phyloP scores from a whole-genome alignment of 805 yeast genomes.

The Nakazawaea ernobii region DNA sequence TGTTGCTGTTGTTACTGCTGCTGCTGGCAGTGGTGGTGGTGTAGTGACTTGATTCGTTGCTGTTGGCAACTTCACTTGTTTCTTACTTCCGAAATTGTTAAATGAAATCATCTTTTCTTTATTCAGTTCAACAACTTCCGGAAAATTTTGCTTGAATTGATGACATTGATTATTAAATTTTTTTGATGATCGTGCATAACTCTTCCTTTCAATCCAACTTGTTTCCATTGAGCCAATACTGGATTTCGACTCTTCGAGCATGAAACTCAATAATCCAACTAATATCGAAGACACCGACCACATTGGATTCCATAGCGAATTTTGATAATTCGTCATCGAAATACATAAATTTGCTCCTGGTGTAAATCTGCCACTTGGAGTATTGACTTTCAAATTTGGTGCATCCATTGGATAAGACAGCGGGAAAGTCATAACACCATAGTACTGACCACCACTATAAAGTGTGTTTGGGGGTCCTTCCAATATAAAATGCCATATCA shows the following conservation, averaged over 20 bases:
- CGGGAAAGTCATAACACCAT: constrained; percentile 80
- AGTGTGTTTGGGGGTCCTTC: constrained; percentile 91
- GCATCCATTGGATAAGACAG: constrained; percentile 86
- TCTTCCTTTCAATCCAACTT: constrained; percentile 46
- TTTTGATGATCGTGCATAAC: constrained; percentile 4
- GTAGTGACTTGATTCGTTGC: too few species aligned
- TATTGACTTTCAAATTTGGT: constrained; percentile 80
- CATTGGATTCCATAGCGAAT: constrained; percentile 92
- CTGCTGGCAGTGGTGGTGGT: too few species aligned
- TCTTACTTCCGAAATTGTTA: not conserved
- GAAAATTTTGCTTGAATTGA: not conserved
- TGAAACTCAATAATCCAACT: constrained; percentile 81
- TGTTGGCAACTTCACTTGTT: too few species aligned
- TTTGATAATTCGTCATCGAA: constrained; percentile 90
- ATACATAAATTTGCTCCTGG: constrained; percentile 78
- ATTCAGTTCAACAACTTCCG: not conserved
- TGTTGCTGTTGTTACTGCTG: too few species aligned
- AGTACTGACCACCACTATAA: constrained; percentile 80
- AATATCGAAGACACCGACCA: constrained; percentile 90
- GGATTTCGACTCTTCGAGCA: constrained; percentile 85
- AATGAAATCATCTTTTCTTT: not conserved
- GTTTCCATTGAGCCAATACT: constrained; percentile 75
- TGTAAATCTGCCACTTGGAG: constrained; percentile 85
- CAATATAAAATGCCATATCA: constrained; percentile 91
- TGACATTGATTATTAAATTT: not conserved